Base-by-base conservation (phyloP, 352 stramenopile species). In the Phytophthora boehmeriae region DNA sequence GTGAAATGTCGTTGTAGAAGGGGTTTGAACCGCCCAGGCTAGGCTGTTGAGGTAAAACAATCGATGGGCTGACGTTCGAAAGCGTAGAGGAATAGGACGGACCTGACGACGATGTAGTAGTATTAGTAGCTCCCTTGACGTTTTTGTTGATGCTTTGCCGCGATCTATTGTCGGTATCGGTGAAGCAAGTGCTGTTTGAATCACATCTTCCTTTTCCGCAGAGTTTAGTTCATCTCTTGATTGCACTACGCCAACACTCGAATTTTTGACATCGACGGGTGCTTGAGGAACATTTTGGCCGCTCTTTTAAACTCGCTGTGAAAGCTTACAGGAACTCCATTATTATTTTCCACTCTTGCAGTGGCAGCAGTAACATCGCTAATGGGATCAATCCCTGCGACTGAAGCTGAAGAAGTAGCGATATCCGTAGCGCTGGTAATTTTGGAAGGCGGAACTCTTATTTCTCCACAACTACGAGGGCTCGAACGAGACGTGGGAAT, bases 1-100 rank as follows among this genome's bases (percentile, higher is more conserved):
- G 83, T 14, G 78, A 69, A 41, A 92, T 90, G 53, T 90, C 80
- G 49, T 85, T 76, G 70, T 92, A 88, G 20, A 92, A 87, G 6
- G 86, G 74, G 53, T 83, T 89, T 8, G 60, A 64, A 0, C 66
- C 71, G 14, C 50, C 68, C 8, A 72, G 27, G 38, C 59, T 60
- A n/a, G 60, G 17, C 38, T 63, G 48, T 5, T 52, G 59, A 60
- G 54, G 32, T 13, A 61, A 61, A 16, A 60, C 25, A 22, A 30
- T 22, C 4, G 53, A 28, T 25, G 34, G 28, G 47, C 13, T 54
- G 2, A 45, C 36, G 38, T 36, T 52, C 13, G 45, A 13, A 35
- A 41, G 11, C 23, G 36, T 17, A 27, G 42, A 11, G 16, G 43
- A 16, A 1, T 34, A 8, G 5, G 55, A 13, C 5, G 36, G 5